Evolutionary conservation across 225 moss, liverwort and hornwort species (phyloP).

Genomic region (Polytrichum formosum): DNA sequence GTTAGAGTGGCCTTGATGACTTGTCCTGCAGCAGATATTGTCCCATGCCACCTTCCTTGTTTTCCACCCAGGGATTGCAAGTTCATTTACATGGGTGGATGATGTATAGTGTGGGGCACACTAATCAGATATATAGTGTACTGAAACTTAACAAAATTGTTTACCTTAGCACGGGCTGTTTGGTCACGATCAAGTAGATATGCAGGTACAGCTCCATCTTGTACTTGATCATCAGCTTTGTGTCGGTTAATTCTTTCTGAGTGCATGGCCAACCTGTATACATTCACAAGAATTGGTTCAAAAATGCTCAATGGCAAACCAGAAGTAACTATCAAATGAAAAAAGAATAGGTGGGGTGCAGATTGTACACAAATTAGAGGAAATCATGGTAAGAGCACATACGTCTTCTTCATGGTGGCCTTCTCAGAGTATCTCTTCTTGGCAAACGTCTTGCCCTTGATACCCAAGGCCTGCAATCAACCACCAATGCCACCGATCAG

Average conservation of each 20-base stretch:
- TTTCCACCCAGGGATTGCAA: too few species aligned
- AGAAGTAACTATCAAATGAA: too few species aligned
- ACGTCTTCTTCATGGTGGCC: slow-evolving; percentile 99
- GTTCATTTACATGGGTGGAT: too few species aligned
- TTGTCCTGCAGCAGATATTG: too few species aligned
- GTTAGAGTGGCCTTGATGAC: too few species aligned
- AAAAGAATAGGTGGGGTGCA: background rate
- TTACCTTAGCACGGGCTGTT: slow-evolving; percentile 95
- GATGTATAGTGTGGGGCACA: too few species aligned
- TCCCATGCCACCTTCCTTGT: too few species aligned
- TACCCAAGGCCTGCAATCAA: slow-evolving; percentile 76
- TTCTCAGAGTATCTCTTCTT: slow-evolving; percentile 99
- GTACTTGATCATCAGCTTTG: slow-evolving; percentile 93
- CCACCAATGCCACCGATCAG: background rate
- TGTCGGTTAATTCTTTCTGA: slow-evolving; percentile 92
- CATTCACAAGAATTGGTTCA: background rate
- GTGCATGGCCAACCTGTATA: slow-evolving; percentile 85
- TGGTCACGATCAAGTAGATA: slow-evolving; percentile 94
- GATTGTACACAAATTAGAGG: background rate
- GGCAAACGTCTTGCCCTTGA: slow-evolving; percentile 97
- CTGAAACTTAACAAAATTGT: background rate
- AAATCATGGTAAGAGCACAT: slow-evolving; percentile 12
- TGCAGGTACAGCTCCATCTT: slow-evolving; percentile 89
- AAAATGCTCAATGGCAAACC: too few species aligned
- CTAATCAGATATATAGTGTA: too few species aligned